These are phyloP conservation scores for Chenopodium formosanum DNA, from an alignment of 148 eudicot genomes.

Conservation along the genomic window DNA sequence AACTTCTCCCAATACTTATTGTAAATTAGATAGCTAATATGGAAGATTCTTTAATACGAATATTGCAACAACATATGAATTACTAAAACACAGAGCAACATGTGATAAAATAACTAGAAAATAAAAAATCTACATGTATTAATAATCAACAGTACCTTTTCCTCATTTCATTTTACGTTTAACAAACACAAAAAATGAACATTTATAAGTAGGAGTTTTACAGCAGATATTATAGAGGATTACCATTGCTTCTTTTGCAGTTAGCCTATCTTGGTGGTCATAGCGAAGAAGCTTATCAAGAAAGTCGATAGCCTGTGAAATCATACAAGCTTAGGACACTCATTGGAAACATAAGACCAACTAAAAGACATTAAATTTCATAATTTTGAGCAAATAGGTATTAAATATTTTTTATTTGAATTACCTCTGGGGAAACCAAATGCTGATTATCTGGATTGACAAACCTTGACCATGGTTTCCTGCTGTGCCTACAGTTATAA, in stretches of 20 bases:
- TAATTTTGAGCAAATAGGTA: no score
- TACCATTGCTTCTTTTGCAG: conserved; percentile 99
- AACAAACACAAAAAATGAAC: background rate
- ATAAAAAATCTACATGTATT: background rate
- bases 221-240: background rate
- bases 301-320: conserved; percentile 81
- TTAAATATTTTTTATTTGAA: background rate
- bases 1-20: background rate
- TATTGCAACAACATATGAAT: background rate
- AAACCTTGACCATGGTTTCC: conserved; percentile 97
- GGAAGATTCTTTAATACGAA: background rate
- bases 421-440: conserved; percentile 92
- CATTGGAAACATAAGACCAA: background rate
- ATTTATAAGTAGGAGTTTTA: background rate
- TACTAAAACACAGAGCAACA: background rate
- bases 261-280: conserved; percentile 96
- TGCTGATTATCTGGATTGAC: conserved; percentile 89
- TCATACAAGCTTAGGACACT: conserved; percentile 5
- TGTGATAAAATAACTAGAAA: background rate
- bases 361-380: background rate
- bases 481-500: conserved; percentile 66
- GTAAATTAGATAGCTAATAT: background rate
- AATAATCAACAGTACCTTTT: background rate
- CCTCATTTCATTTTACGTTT: background rate
- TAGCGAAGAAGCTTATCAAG: conserved; percentile 96